These are phyloP conservation scores for Quercus lobata DNA, from an alignment of 331 rosid species.

Conservation along the genomic window DNA sequence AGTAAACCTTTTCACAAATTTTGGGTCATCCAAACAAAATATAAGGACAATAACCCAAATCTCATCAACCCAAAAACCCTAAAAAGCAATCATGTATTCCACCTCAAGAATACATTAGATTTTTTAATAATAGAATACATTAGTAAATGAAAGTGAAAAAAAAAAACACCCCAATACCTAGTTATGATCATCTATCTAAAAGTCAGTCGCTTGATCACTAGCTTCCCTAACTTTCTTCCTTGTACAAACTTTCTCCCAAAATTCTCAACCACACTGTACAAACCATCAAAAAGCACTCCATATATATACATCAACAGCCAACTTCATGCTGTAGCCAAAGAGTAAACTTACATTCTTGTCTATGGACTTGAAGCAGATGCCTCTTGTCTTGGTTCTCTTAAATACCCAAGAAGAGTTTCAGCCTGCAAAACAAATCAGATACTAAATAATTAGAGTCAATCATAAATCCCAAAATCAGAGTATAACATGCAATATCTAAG, in stretches of 20 bases:
- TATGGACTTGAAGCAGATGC: constrained; percentile 68
- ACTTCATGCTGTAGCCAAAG: constrained; percentile 47
- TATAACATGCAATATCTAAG: background rate
- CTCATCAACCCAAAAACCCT: constrained; percentile 52
- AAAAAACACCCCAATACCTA: constrained; percentile 40
- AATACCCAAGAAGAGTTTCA: constrained; percentile 83
- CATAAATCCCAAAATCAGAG: background rate
- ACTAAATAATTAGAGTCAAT: background rate
- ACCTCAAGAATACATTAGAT: constrained; percentile 27
- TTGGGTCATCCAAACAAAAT: constrained; percentile 44
- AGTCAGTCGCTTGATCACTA: constrained; percentile 57
- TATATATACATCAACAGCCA: constrained; percentile 42
- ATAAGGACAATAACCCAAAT: constrained; percentile 37
- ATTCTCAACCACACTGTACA: constrained; percentile 73
- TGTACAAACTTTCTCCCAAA: constrained; percentile 35
- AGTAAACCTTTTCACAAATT: constrained; percentile 35
- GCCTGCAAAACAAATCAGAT: constrained; percentile 60
- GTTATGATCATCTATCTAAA: constrained; percentile 61
- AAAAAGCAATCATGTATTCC: constrained; percentile 38
- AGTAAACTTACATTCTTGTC: constrained; percentile 22
- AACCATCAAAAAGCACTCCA: constrained; percentile 44
- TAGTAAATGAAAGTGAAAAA: too few species aligned
- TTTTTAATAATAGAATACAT: too few species aligned
- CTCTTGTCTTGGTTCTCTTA: constrained; percentile 97
- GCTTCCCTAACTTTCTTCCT: constrained; percentile 39